Percentiles rank a stretch among this genome's conserved stretches.
Conservation (phyloP, 805 yeast species). For the Torulaspora franciscae region DNA sequence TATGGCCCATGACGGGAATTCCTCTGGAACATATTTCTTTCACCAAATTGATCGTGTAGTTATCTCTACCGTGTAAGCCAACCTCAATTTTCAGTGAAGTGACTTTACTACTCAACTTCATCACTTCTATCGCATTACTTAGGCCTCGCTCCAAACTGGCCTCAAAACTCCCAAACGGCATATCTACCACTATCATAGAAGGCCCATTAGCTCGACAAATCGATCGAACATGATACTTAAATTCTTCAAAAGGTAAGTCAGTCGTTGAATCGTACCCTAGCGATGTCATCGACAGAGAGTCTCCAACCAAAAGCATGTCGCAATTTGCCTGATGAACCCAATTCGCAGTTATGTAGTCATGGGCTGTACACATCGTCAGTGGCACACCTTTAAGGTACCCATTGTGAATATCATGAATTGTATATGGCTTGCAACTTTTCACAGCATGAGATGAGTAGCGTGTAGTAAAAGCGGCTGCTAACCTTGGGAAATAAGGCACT, state of each 20-base stretch:
- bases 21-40: slow-evolving; percentile 58
- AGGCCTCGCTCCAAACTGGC: slow-evolving; percentile 57
- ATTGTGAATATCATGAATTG: slow-evolving; percentile 38
- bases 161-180: slow-evolving; percentile 88
- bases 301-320: slow-evolving; percentile 80
- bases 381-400: slow-evolving; percentile 37
- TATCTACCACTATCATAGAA: slow-evolving; percentile 72
- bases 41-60: slow-evolving; percentile 50
- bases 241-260: slow-evolving; percentile 72
- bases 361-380: slow-evolving; percentile 69
- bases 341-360: slow-evolving; percentile 73
- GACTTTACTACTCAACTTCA: slow-evolving; percentile 29
- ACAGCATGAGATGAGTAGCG: slow-evolving; percentile 11
- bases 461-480: background rate
- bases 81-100: slow-evolving; percentile 67
- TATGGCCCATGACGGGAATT: slow-evolving; percentile 85
- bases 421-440: slow-evolving; percentile 5
- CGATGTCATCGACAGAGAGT: slow-evolving; percentile 88
- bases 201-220: slow-evolving; percentile 64
- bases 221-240: slow-evolving; percentile 68
- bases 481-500: background rate
- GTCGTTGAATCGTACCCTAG: slow-evolving; percentile 76
- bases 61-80: slow-evolving; percentile 41
- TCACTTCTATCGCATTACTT: slow-evolving; percentile 55
- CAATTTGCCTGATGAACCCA: slow-evolving; percentile 61